A percentile compares a stretch with the other conserved stretches of the same genome.
These are phyloP conservation scores for Diaporthe amygdali DNA, from an alignment of 2,329 filamentous ascomycete genomes.

Conservation along the genomic window DNA sequence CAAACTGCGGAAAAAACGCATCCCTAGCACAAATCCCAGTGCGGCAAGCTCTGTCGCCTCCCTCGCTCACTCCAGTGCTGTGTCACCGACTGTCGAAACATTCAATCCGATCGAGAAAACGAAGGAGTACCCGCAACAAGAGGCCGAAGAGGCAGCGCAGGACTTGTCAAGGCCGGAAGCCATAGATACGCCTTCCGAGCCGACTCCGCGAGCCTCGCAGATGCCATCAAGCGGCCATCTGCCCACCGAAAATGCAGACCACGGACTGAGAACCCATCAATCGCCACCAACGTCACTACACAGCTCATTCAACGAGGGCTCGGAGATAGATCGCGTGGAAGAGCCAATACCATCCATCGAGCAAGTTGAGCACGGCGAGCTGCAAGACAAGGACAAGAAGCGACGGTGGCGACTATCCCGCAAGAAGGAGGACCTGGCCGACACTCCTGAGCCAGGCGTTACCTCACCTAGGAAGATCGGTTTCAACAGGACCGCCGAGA, in stretches of 20 bases:
- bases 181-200: constrained; percentile 46
- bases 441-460: constrained; percentile 45
- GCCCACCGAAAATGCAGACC: constrained; percentile 50
- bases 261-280: constrained; percentile 65
- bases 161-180: constrained; percentile 26
- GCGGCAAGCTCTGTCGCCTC: constrained; percentile 90
- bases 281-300: constrained; percentile 81
- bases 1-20: constrained; percentile 86
- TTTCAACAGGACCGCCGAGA: constrained; percentile 66
- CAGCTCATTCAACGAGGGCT: constrained; percentile 80
- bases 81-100: constrained; percentile 52
- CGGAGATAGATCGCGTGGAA: constrained; percentile 77
- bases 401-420: constrained; percentile 76
- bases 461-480: constrained; percentile 54
- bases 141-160: constrained; percentile 22
- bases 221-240: constrained; percentile 45
- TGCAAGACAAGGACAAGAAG: constrained; percentile 71
- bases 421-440: constrained; percentile 61
- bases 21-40: constrained; percentile 80
- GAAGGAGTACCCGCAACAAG: constrained; percentile 14
- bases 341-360: constrained; percentile 46
- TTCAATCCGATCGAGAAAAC: constrained; percentile 51
- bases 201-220: constrained; percentile 53
- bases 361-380: constrained; percentile 41
- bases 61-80: constrained; percentile 54